Percentiles rank a stretch among this genome's conserved stretches.
Evolutionary conservation across 768 basidiomycete genomes (phyloP).

Genomic region (Kwoniella pini): DNA sequence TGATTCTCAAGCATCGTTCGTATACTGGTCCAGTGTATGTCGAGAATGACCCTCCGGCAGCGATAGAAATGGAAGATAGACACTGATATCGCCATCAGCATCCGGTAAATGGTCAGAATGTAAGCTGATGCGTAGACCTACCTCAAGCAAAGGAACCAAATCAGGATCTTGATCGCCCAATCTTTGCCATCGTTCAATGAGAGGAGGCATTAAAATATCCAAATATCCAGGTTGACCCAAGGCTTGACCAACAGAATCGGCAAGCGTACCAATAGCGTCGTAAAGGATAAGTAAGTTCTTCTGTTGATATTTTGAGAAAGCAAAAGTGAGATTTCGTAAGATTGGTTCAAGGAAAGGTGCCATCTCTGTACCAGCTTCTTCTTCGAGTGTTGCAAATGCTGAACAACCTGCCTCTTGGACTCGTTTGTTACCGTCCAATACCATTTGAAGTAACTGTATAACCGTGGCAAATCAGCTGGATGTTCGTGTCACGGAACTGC

Average conservation of each 20-base stretch:
- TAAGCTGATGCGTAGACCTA: no score
- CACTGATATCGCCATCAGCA: constrained; percentile 70
- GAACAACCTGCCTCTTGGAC: constrained; percentile 99
- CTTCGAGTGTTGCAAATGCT: constrained; percentile 96
- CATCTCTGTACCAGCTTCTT: constrained; percentile 87
- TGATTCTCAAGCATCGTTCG: constrained; percentile 82
- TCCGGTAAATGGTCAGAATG: no score
- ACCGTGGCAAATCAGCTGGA: not conserved
- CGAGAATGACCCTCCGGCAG: constrained; percentile 83
- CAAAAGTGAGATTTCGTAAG: constrained; percentile 88
- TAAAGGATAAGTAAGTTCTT: constrained; percentile 99
- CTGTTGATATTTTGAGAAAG: constrained; percentile 97
- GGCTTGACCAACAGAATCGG: constrained; percentile 89
- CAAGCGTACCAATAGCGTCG: constrained; percentile 97
- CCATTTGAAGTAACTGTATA: constrained; percentile 89
- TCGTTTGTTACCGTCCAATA: constrained; percentile 95
- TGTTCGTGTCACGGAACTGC: not conserved
- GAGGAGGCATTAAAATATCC: constrained; percentile 93
- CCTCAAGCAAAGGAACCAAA: constrained; percentile 92
- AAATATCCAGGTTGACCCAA: constrained; percentile 83
- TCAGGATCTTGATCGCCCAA: constrained; percentile 88
- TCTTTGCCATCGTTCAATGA: constrained; percentile 86
- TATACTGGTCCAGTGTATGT: constrained; percentile 89
- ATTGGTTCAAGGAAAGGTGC: constrained; percentile 94
- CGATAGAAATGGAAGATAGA: constrained; percentile 94